These are phyloP conservation scores for Suhomyces taliae DNA, from an alignment of 1,139 yeast genomes.

Conservation along the genomic window DNA sequence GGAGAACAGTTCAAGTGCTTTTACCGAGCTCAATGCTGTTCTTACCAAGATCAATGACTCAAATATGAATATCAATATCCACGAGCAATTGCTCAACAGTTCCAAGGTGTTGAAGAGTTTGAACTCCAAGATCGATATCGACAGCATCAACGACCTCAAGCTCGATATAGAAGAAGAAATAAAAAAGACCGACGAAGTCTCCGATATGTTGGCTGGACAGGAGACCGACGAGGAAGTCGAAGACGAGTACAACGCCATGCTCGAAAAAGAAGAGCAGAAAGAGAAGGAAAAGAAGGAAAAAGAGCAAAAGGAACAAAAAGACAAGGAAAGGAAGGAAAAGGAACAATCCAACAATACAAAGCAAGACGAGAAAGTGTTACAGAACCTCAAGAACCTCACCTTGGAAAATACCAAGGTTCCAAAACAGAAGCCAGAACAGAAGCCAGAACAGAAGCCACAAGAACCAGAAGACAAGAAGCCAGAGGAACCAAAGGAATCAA, in stretches of 20 bases:
- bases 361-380: not conserved
- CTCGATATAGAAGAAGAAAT: slow-evolving; percentile 45
- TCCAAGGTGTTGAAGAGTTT: slow-evolving; percentile 32
- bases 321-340: not conserved
- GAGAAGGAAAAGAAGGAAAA: not conserved
- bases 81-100: slow-evolving; percentile 38
- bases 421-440: no score
- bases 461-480: not conserved
- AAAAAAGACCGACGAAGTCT: slow-evolving; percentile 22
- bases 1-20: slow-evolving; percentile 27
- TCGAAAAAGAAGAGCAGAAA: slow-evolving; percentile 2
- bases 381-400: slow-evolving; percentile 2
- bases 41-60: slow-evolving; percentile 50
- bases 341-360: not conserved
- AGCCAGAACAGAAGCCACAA: not conserved
- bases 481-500: not conserved
- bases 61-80: slow-evolving; percentile 38
- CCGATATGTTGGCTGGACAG: slow-evolving; percentile 31
- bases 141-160: slow-evolving; percentile 35
- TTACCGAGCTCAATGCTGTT: slow-evolving; percentile 39
- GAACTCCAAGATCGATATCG: slow-evolving; percentile 31
- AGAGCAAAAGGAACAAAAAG: not conserved
- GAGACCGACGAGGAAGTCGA: slow-evolving; percentile 22
- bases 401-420: not conserved
- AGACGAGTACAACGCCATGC: slow-evolving; percentile 12